Percentiles rank a stretch among this genome's conserved stretches.
These are phyloP conservation scores for Gossypium armourianum DNA, from an alignment of 441 rosid species.

Conservation along the genomic window DNA sequence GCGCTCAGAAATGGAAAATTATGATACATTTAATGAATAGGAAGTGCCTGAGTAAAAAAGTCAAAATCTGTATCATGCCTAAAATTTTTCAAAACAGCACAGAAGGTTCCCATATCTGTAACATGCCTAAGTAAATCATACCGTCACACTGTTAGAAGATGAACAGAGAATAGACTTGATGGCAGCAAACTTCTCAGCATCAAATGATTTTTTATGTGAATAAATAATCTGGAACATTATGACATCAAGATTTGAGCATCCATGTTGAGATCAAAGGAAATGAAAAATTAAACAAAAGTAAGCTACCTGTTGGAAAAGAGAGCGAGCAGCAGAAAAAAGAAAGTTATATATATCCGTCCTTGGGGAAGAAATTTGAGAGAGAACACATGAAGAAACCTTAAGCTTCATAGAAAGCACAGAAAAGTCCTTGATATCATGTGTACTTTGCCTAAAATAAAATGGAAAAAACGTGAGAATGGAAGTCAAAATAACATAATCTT, in stretches of 20 bases:
- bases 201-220: slow-evolving; percentile 58
- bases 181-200: slow-evolving; percentile 40
- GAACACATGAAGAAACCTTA: slow-evolving; percentile 40
- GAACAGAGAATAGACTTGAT: slow-evolving; percentile 46
- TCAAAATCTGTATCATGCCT: slow-evolving; percentile 8
- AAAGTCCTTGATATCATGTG: slow-evolving; percentile 49
- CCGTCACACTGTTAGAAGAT: slow-evolving; percentile 34
- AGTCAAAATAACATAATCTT: not conserved
- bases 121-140: slow-evolving; percentile 21
- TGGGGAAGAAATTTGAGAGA: slow-evolving; percentile 44
- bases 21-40: not conserved
- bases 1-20: not conserved
- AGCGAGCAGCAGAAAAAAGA: slow-evolving; percentile 50
- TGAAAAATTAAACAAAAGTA: slow-evolving; percentile 11
- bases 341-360: slow-evolving; percentile 29
- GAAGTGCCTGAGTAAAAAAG: not conserved
- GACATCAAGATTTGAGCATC: slow-evolving; percentile 14
- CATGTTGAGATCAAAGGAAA: not conserved
- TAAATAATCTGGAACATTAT: slow-evolving; percentile 47
- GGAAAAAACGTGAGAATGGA: slow-evolving; percentile 3
- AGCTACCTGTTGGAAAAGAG: slow-evolving; percentile 62
- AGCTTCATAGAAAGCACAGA: slow-evolving; percentile 35
- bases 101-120: too few relatives aligned
- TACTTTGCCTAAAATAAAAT: slow-evolving; percentile 32
- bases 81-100: too few relatives aligned